Evolutionary conservation across 139 green algal species (phyloP).

Genomic region (Chlamydomonas sp.): DNA sequence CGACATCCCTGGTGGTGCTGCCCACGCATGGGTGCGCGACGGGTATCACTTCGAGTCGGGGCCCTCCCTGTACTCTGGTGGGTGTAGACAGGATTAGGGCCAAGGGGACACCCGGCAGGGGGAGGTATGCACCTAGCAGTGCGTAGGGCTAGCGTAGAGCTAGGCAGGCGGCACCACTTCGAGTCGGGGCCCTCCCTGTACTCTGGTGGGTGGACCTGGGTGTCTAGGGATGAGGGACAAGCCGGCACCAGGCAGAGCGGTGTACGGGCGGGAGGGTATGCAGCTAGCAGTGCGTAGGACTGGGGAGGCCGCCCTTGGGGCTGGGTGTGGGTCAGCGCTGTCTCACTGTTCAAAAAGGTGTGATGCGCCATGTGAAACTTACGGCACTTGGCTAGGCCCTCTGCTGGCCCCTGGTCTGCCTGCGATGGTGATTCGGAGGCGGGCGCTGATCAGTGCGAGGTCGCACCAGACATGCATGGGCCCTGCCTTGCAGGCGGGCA

Average conservation of each 20-base stretch:
- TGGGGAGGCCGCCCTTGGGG: no score
- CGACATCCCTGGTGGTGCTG: conserved; percentile 82
- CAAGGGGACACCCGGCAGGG: background rate
- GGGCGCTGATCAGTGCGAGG: no score
- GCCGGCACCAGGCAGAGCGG: background rate
- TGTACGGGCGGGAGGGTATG: background rate
- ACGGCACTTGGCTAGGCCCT: no score
- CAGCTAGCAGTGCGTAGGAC: background rate
- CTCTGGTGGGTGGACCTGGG: conserved; percentile 46
- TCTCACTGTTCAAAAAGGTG: no score
- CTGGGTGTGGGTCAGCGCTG: no score
- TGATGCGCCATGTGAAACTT: no score
- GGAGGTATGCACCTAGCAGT: background rate
- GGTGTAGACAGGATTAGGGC: background rate
- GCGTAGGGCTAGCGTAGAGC: no score
- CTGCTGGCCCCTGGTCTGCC: no score
- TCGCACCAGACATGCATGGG: no score
- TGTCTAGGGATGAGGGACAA: background rate
- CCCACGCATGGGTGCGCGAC: conserved; percentile 80
- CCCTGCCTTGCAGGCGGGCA: no score
- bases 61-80: conserved; percentile 71
- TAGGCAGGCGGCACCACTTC: conserved; percentile 80
- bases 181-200: conserved; percentile 78
- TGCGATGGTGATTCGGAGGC: no score
- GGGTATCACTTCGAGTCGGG: conserved; percentile 92